phyloP scores from a whole-genome alignment of 1,284 basidiomycete species.

The Trametes sp. region DNA sequence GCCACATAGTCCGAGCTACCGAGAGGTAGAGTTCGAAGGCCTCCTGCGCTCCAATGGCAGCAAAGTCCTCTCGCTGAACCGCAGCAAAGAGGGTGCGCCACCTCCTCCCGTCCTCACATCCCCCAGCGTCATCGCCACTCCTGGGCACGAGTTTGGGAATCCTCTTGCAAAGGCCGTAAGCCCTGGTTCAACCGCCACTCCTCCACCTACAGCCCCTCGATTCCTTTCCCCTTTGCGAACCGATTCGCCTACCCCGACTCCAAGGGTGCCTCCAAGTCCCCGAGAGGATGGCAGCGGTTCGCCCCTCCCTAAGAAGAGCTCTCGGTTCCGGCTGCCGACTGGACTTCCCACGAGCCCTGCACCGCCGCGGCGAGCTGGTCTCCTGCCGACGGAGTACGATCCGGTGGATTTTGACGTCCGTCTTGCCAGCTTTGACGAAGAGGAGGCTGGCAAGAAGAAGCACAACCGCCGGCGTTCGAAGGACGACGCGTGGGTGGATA shows the following conservation, averaged over 20 bases:
- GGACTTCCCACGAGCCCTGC: constrained; percentile 59
- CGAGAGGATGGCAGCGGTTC: constrained; percentile 28
- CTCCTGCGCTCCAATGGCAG: constrained; percentile 63
- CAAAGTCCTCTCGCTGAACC: constrained; percentile 64
- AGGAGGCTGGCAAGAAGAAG: constrained; percentile 54
- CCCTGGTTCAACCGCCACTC: constrained; percentile 11
- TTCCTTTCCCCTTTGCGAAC: constrained; percentile 28
- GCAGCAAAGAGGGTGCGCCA: constrained; percentile 31
- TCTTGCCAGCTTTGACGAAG: constrained; percentile 70
- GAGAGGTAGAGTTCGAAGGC: constrained; percentile 83
- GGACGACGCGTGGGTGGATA: constrained; percentile 85
- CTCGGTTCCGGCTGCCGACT: constrained; percentile 64
- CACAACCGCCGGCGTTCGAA: constrained; percentile 63
- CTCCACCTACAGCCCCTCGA: constrained; percentile 5
- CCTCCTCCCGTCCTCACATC: constrained; percentile 24
- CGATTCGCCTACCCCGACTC: constrained; percentile 18
- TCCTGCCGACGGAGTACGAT: constrained; percentile 71
- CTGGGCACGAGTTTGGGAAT: constrained; percentile 24
- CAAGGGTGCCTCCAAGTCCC: constrained; percentile 11
- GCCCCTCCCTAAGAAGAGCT: constrained; percentile 37
- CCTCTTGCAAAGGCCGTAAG: constrained; percentile 19
- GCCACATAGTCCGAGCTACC: constrained; percentile 63
- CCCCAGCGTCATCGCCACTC: constrained; percentile 26
- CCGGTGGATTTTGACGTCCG: constrained; percentile 79
- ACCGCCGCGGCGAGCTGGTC: constrained; percentile 49